phyloP scores from a whole-genome alignment of 2,329 filamentous ascomycete genomes.

The Exophiala dermatitidis region DNA sequence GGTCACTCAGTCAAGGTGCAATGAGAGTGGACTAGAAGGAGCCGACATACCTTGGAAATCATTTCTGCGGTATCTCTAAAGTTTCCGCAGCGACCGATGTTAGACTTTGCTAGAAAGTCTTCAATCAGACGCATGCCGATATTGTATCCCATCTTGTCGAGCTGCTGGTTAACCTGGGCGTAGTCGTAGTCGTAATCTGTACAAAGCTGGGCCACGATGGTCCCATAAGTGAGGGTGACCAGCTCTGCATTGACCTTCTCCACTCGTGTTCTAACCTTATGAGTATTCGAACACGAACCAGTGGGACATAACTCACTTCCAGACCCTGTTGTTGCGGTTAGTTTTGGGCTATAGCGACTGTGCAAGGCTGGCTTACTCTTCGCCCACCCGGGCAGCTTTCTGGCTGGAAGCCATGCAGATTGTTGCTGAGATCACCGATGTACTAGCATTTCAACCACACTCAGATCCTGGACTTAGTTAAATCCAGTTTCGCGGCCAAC shows the following conservation, averaged over 20 bases:
- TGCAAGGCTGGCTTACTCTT: constrained; percentile 55
- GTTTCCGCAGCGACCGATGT: constrained; percentile 79
- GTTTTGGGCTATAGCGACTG: background rate
- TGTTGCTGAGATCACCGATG: background rate
- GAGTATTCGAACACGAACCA: constrained; percentile 2
- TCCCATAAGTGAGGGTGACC: constrained; percentile 94
- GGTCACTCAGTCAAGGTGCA: background rate
- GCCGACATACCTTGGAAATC: constrained; percentile 68
- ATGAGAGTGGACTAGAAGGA: background rate
- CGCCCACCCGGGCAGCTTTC: constrained; percentile 62
- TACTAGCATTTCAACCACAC: constrained; percentile 6
- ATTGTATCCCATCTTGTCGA: constrained; percentile 99
- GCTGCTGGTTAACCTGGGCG: constrained; percentile 88
- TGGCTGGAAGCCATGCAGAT: constrained; percentile 33
- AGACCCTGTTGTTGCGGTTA: constrained; percentile 56
- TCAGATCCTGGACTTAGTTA: background rate
- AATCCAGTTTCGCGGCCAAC: background rate
- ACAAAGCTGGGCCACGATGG: constrained; percentile 91
- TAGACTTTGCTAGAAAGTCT: constrained; percentile 94
- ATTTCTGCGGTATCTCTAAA: constrained; percentile 95
- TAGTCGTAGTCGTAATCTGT: constrained; percentile 96
- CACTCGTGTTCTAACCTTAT: constrained; percentile 65
- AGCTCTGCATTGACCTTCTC: constrained; percentile 98
- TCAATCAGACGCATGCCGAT: constrained; percentile 94
- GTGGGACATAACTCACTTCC: constrained; percentile 63